These are phyloP conservation scores for Amaranthus hypochondriacus DNA, from an alignment of 148 eudicot genomes.

Conservation along the genomic window DNA sequence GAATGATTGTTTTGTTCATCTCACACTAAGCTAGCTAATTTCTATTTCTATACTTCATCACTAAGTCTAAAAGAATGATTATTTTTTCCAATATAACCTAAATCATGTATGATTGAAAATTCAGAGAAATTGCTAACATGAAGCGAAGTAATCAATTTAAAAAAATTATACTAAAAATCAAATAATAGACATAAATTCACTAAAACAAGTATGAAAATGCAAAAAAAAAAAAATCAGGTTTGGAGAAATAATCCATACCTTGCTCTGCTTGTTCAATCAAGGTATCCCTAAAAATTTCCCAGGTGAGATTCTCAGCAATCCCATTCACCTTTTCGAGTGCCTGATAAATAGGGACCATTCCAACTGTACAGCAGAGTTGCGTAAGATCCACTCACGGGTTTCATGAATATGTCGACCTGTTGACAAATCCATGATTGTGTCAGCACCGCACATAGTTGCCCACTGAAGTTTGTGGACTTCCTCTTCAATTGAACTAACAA, in stretches of 20 bases:
- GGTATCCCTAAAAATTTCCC: slow-evolving; percentile 89
- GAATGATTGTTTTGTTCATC: too few species aligned
- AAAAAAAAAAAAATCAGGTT: too few species aligned
- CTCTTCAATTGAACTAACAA: slow-evolving; percentile 95
- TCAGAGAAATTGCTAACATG: too few species aligned
- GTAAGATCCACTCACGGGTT: slow-evolving; percentile 96
- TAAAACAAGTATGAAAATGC: too few species aligned
- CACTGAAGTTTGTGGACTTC: slow-evolving; percentile 99
- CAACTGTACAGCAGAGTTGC: slow-evolving; percentile 93
- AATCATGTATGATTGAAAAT: too few species aligned
- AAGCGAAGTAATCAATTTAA: too few species aligned
- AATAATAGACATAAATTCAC: too few species aligned
- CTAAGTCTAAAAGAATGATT: too few species aligned
- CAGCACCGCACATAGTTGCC: slow-evolving; percentile 99
- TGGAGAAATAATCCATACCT: slow-evolving; percentile 96
- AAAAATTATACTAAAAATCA: too few species aligned
- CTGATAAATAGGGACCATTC: slow-evolving; percentile 96
- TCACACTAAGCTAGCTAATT: too few species aligned
- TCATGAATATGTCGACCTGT: slow-evolving; percentile 98
- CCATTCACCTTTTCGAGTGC: slow-evolving; percentile 96
- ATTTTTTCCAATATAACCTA: too few species aligned
- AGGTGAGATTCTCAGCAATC: slow-evolving; percentile 78
- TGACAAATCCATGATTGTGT: slow-evolving; percentile 96
- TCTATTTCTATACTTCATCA: too few species aligned
- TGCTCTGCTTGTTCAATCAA: slow-evolving; percentile 98